A percentile compares a stretch with the other conserved stretches of the same genome.
Evolutionary conservation across 1,284 basidiomycete genomes (phyloP).

Genomic region (Retiboletus fuscus): DNA sequence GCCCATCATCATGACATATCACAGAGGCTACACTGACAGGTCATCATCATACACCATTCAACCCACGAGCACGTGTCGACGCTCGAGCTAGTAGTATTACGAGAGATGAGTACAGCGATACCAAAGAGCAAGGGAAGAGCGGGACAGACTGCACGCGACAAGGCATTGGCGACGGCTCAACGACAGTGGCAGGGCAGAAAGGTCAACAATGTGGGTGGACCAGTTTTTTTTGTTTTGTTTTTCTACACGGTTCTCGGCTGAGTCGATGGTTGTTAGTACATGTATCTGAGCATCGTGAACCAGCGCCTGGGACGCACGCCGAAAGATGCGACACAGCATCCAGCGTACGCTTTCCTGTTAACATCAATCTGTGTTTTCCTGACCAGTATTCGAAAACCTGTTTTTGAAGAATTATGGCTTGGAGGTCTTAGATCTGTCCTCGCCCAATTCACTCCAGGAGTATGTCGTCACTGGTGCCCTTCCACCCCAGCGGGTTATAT

Average conservation of each 20-base stretch:
- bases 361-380: not conserved
- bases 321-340: constrained; percentile 95
- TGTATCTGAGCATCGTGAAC: constrained; percentile 88
- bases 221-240: not conserved
- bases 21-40: constrained; percentile 69
- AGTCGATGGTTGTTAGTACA: constrained; percentile 66
- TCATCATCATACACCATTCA: constrained; percentile 56
- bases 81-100: constrained; percentile 42
- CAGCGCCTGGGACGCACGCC: constrained; percentile 93
- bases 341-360: constrained; percentile 70
- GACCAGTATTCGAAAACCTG: constrained; percentile 65
- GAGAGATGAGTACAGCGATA: constrained; percentile 47
- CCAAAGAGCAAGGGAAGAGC: constrained; percentile 54
- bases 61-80: constrained; percentile 37
- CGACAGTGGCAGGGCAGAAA: constrained; percentile 87
- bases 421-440: constrained; percentile 75
- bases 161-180: constrained; percentile 77
- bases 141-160: constrained; percentile 55
- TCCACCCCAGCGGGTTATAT: constrained; percentile 27
- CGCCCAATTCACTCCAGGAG: constrained; percentile 81
- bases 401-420: constrained; percentile 90
- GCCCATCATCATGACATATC: constrained; percentile 73
- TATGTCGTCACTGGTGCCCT: constrained; percentile 51
- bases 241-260: not conserved
- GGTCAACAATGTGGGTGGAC: constrained; percentile 82